A percentile compares a stretch with the other conserved stretches of the same genome.
Evolutionary conservation across 169 alveolate genomes (phyloP).

Genomic region (Babesia gibsoni): DNA sequence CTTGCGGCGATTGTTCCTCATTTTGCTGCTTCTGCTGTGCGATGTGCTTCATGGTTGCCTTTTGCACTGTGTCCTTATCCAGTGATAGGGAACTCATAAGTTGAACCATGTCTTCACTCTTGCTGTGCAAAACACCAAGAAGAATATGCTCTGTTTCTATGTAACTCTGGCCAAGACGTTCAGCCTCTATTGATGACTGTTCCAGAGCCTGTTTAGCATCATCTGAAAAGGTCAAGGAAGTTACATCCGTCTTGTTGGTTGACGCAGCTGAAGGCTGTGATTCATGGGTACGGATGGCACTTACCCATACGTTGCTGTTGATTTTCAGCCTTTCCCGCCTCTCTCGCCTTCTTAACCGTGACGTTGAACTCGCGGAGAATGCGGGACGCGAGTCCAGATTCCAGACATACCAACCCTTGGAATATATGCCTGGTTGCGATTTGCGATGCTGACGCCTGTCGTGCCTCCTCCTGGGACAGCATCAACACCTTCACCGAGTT

Average conservation of each 20-base stretch:
- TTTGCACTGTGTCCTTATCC: conserved; percentile 9
- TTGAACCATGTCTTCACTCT: conserved; percentile 11
- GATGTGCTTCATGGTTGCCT: conserved; percentile 22
- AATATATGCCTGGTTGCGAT: conserved; percentile 49
- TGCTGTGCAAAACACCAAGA: conserved; percentile 36
- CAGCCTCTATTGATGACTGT: conserved; percentile 52
- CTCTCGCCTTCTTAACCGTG: conserved; percentile 21
- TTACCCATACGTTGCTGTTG: not conserved
- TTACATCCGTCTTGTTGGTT: not conserved
- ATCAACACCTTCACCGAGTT: conserved; percentile 56
- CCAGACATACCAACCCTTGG: conserved; percentile 54
- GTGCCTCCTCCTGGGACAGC: conserved; percentile 65
- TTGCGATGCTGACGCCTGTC: conserved; percentile 3
- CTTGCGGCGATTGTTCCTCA: conserved; percentile 10
- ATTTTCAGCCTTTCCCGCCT: not conserved
- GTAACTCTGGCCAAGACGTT: conserved; percentile 37
- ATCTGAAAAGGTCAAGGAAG: conserved; percentile 26
- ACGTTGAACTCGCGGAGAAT: conserved; percentile 37
- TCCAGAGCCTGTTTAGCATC: conserved; percentile 50
- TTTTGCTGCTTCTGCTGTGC: conserved; percentile 21
- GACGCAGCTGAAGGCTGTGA: not conserved
- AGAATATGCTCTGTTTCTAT: conserved; percentile 61
- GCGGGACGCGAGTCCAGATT: conserved; percentile 30
- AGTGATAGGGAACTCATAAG: conserved; percentile 19
- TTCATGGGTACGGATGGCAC: not conserved